These are phyloP conservation scores for Danielozyma ontarioensis DNA, from an alignment of 805 yeast species.

Conservation along the genomic window DNA sequence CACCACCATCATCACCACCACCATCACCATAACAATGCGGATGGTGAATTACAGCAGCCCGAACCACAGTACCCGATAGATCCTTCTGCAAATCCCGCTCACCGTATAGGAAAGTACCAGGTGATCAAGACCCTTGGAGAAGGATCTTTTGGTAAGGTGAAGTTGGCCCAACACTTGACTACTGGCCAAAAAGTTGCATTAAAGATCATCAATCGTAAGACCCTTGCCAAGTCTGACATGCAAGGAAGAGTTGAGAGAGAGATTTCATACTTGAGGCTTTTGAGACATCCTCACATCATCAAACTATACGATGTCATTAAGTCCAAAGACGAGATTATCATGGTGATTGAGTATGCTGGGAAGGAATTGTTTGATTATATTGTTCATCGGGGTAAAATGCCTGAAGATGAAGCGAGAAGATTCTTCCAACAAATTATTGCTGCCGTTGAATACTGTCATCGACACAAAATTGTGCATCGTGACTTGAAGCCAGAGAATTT, in stretches of 20 bases:
- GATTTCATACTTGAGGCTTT: slow-evolving; percentile 77
- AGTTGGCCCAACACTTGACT: slow-evolving; percentile 80
- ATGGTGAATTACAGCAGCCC: slow-evolving; percentile 2
- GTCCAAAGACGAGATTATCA: slow-evolving; percentile 90
- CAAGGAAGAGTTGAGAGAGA: slow-evolving; percentile 95
- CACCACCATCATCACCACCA: slow-evolving; percentile 4
- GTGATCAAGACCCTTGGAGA: slow-evolving; percentile 90
- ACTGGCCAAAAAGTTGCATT: slow-evolving; percentile 92
- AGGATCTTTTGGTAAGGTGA: slow-evolving; percentile 95
- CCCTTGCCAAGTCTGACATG: slow-evolving; percentile 92
- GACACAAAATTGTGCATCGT: slow-evolving; percentile 93
- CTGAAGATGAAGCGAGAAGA: slow-evolving; percentile 84
- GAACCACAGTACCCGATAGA: slow-evolving; percentile 12
- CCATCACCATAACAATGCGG: slow-evolving; percentile 1
- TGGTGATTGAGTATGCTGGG: slow-evolving; percentile 98
- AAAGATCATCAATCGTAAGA: slow-evolving; percentile 87
- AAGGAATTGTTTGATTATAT: slow-evolving; percentile 93
- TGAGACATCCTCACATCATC: slow-evolving; percentile 95
- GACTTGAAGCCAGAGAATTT: slow-evolving; percentile 95
- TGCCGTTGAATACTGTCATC: slow-evolving; percentile 94
- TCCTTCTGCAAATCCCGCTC: slow-evolving; percentile 27
- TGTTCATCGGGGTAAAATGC: slow-evolving; percentile 90
- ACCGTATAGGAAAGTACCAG: slow-evolving; percentile 85
- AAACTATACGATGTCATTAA: slow-evolving; percentile 93
- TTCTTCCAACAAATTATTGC: slow-evolving; percentile 95